A percentile compares a stretch with the other conserved stretches of the same genome.
phyloP scores from a whole-genome alignment of 2,329 filamentous ascomycete genomes.

The Chrysosporium keratinophilum region DNA sequence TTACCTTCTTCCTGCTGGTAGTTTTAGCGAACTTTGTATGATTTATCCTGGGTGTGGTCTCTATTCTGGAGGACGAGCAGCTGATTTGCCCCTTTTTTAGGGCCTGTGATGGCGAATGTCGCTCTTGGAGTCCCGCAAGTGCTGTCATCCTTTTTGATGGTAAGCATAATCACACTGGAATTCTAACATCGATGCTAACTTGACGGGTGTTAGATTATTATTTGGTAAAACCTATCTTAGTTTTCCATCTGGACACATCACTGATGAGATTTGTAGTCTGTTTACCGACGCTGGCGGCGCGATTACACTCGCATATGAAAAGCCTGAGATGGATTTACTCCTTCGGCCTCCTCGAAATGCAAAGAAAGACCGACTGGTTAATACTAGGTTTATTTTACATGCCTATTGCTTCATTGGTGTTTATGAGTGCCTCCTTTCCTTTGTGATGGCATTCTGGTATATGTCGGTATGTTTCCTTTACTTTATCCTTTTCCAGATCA shows the following conservation, averaged over 20 bases:
- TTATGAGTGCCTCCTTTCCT: slow-evolving; percentile 49
- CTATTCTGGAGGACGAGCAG: background rate
- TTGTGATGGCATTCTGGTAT: slow-evolving; percentile 59
- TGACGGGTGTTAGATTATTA: slow-evolving; percentile 41
- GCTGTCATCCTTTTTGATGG: slow-evolving; percentile 61
- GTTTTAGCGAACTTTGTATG: slow-evolving; percentile 57
- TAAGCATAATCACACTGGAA: slow-evolving; percentile 1
- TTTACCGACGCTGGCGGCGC: slow-evolving; percentile 69
- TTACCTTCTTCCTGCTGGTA: slow-evolving; percentile 63
- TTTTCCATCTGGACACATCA: background rate
- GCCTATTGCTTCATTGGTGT: slow-evolving; percentile 62
- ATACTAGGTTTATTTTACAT: slow-evolving; percentile 62
- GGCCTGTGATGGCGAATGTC: slow-evolving; percentile 65
- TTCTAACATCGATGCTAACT: background rate
- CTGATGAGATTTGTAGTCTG: slow-evolving; percentile 34
- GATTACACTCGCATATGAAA: slow-evolving; percentile 64
- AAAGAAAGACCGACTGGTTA: slow-evolving; percentile 60
- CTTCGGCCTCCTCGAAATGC: slow-evolving; percentile 57
- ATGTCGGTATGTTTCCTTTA: slow-evolving; percentile 25
- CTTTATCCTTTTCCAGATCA: slow-evolving; percentile 16
- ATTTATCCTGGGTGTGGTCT: background rate
- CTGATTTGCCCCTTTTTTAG: slow-evolving; percentile 20
- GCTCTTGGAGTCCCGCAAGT: slow-evolving; percentile 63
- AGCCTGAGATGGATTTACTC: slow-evolving; percentile 65
- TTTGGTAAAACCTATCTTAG: slow-evolving; percentile 38